Percentiles rank a stretch among this genome's conserved stretches.
phyloP scores from a whole-genome alignment of 2,329 filamentous ascomycete species.

The Aspergillus ochraceoroseus region DNA sequence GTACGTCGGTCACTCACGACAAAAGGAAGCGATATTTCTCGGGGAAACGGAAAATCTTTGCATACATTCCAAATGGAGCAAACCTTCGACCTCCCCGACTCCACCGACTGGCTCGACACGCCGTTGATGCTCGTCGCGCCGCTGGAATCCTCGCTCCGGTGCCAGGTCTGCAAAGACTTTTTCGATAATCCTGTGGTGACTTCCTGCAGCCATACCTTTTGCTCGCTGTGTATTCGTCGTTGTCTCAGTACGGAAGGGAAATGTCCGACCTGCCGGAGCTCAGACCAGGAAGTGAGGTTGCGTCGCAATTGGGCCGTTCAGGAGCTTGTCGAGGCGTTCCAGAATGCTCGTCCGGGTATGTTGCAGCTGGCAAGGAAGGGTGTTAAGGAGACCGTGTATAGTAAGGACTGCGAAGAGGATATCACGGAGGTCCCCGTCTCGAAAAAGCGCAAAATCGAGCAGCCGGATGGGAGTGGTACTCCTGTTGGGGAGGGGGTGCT shows the following conservation, averaged over 20 bases:
- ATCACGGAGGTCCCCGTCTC: conserved; percentile 24
- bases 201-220: conserved; percentile 92
- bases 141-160: conserved; percentile 80
- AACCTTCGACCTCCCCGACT: conserved; percentile 41
- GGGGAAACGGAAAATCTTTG: too few relatives aligned
- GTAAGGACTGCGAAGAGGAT: conserved; percentile 44
- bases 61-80: conserved; percentile 32
- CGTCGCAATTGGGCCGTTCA: conserved; percentile 79
- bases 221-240: conserved; percentile 88
- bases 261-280: conserved; percentile 75
- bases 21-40: too few relatives aligned
- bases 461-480: conserved; percentile 35
- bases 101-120: conserved; percentile 48
- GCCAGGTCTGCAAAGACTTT: conserved; percentile 97
- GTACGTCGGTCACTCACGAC: too few relatives aligned
- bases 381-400: conserved; percentile 48
- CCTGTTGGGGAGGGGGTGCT: conserved; percentile 26
- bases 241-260: conserved; percentile 77
- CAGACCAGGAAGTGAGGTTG: conserved; percentile 78
- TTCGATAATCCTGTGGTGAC: conserved; percentile 93
- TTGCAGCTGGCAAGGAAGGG: conserved; percentile 58
- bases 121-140: conserved; percentile 43
- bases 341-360: conserved; percentile 57
- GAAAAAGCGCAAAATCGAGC: conserved; percentile 37
- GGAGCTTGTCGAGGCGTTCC: conserved; percentile 77